A percentile compares a stretch with the other conserved stretches of the same genome.
These are phyloP conservation scores for Linnemannia elongata DNA, from an alignment of 192 early-diverging fungal species.

Conservation along the genomic window DNA sequence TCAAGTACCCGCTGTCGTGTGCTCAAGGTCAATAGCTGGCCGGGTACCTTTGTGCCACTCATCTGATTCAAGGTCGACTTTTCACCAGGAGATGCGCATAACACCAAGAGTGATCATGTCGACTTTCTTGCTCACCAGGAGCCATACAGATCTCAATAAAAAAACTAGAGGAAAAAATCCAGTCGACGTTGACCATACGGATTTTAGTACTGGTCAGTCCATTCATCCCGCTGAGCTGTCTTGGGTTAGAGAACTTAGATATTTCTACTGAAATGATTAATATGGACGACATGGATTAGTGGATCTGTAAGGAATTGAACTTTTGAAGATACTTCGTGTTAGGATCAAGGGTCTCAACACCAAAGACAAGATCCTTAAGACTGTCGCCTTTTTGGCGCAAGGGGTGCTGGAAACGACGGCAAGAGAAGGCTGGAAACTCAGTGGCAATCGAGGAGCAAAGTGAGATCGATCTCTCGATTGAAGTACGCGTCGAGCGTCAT, in stretches of 20 bases:
- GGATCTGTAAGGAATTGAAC: neutral
- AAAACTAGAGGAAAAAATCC: too few species aligned
- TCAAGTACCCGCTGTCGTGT: too few species aligned
- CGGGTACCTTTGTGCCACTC: too few species aligned
- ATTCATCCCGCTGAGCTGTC: neutral
- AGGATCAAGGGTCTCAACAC: constrained; percentile 1
- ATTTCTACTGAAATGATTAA: constrained; percentile 1
- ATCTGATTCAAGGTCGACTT: too few species aligned
- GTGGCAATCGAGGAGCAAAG: too few species aligned
- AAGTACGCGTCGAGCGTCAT: constrained; percentile 6
- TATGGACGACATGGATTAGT: constrained; percentile 12
- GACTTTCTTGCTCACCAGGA: too few species aligned
- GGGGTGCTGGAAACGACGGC: neutral
- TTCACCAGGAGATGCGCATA: too few species aligned
- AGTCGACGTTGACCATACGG: neutral
- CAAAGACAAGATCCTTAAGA: neutral
- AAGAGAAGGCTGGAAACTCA: neutral
- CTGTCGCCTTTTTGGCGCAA: neutral
- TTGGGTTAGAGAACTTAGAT: neutral
- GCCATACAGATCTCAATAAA: too few species aligned
- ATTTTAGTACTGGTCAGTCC: too few species aligned
- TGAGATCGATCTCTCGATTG: neutral
- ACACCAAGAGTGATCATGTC: too few species aligned
- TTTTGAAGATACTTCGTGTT: neutral
- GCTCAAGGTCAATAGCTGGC: too few species aligned